Base-by-base conservation (phyloP, 331 rosid genomes). In the Malus hybrid region DNA sequence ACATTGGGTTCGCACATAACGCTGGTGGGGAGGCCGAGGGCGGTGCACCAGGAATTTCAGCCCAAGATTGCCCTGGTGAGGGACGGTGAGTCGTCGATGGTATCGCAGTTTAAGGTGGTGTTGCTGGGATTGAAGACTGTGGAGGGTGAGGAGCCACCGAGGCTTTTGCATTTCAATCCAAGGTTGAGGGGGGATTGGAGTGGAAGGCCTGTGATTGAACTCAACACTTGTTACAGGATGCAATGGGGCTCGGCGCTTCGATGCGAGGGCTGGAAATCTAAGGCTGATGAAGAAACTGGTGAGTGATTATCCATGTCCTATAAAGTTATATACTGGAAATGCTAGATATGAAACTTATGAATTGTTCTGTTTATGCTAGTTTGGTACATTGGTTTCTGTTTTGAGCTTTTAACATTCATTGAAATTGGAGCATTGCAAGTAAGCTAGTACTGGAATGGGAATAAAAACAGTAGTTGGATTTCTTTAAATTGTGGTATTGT, bases 171-270 rank as follows among this genome's bases (percentile, higher is more conserved):
- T 82, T 87, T 86, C 60, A 94, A 94, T 76, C 99, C 99, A 19
- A 84, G 99, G 70, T 80, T 92, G 87, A 86, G 29, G 57, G 99
- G 99, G 24, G 97, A 94, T 83, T 94, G 99, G 99, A 89, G 96
- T 73, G 88, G 89, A 16, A 92, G 74, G 70, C 97, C 97, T 3
- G 96, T 94, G n/a, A 82, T 94, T 78, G 99, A 94, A 85, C 87
- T 81, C n/a, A 94, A 94, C 70, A 92, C 96, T 6, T 88, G 99
- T 81, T 94, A 94, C 60, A 82, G 99, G 73, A 91, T 91, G 99
- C 99, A 94, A 56, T 94, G 99, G 99, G 97, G 96, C 1, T 33
- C 89, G 8, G 78, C 99, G 8, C 81, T 82, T 68, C 85, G 99
- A 8, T 94, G 99, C 64, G 96, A 90, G 66, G 97, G 99, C 4